These are phyloP conservation scores for Chaetomium sp. DNA, from an alignment of 2,329 filamentous ascomycete species.

Conservation along the genomic window DNA sequence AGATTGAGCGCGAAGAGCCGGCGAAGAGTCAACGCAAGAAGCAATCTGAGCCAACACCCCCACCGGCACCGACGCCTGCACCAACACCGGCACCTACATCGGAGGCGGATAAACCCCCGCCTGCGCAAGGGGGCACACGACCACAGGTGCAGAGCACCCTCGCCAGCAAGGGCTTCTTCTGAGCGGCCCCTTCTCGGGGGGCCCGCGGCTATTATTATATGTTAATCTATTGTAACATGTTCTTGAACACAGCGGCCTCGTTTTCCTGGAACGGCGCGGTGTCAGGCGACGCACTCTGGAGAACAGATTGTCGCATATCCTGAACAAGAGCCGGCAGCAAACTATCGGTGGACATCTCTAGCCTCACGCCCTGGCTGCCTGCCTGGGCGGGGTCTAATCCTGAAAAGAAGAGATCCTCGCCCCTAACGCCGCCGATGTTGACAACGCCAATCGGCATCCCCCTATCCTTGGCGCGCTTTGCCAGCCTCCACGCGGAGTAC, in stretches of 20 bases:
- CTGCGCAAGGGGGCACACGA: slow-evolving; percentile 29
- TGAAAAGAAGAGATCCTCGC: slow-evolving; percentile 72
- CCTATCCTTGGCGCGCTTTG: slow-evolving; percentile 77
- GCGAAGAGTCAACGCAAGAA: slow-evolving; percentile 51
- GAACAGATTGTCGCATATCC: slow-evolving; percentile 45
- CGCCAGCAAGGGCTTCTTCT: slow-evolving; percentile 50
- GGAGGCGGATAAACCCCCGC: slow-evolving; percentile 35
- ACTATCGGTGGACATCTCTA: slow-evolving; percentile 60
- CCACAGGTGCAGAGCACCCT: slow-evolving; percentile 21
- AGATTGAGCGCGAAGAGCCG: slow-evolving; percentile 66
- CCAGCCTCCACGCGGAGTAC: slow-evolving; percentile 90
- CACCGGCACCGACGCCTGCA: slow-evolving; percentile 29
- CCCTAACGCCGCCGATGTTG: slow-evolving; percentile 82
- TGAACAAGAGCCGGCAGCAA: slow-evolving; percentile 61
- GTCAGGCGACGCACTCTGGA: slow-evolving; percentile 14
- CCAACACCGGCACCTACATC: slow-evolving; percentile 32
- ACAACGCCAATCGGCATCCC: slow-evolving; percentile 85
- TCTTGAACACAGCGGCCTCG: slow-evolving; percentile 53
- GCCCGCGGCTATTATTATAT: slow-evolving; percentile 20
- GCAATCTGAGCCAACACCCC: slow-evolving; percentile 38
- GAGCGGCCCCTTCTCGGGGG: slow-evolving; percentile 29
- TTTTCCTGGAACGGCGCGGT: slow-evolving; percentile 31
- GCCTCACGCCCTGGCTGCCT: slow-evolving; percentile 56
- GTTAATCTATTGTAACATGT: slow-evolving; percentile 58
- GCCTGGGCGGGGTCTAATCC: slow-evolving; percentile 54